phyloP scores from a whole-genome alignment of 371 early-diverging fungal genomes.

The Rhizopus sp. region DNA sequence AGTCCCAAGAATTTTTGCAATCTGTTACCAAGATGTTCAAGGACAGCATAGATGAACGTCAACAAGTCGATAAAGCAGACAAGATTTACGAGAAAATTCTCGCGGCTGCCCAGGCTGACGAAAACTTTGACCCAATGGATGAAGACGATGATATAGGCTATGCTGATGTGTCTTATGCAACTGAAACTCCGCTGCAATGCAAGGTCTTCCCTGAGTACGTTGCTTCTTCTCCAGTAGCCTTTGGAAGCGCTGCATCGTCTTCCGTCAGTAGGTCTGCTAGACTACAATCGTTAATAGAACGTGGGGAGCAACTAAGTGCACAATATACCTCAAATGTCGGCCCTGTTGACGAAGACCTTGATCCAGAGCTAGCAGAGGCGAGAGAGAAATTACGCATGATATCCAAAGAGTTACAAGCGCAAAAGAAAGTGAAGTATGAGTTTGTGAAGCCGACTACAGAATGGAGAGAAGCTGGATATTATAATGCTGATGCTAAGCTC shows the following conservation, averaged over 20 bases:
- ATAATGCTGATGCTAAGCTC: slow-evolving; percentile 4
- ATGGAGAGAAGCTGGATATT: slow-evolving; percentile 31
- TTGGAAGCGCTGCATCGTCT: too few relatives aligned
- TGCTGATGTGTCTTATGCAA: slow-evolving; percentile 15
- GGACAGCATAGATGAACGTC: slow-evolving; percentile 24
- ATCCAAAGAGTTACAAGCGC: slow-evolving; percentile 11
- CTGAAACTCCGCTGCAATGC: too few relatives aligned
- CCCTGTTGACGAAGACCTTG: slow-evolving; percentile 7
- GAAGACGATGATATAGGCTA: slow-evolving; percentile 1
- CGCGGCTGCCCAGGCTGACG: slow-evolving; percentile 1
- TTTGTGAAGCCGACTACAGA: slow-evolving; percentile 33
- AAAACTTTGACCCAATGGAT: not conserved
- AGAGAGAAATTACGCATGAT: slow-evolving; percentile 24
- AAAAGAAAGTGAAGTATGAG: slow-evolving; percentile 22
- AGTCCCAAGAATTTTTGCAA: slow-evolving; percentile 28
- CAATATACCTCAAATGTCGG: too few relatives aligned
- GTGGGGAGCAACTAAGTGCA: too few relatives aligned
- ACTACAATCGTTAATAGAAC: too few relatives aligned
- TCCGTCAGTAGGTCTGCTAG: too few relatives aligned
- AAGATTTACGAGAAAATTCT: slow-evolving; percentile 19
- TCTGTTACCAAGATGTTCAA: slow-evolving; percentile 33
- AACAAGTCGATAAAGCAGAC: slow-evolving; percentile 6
- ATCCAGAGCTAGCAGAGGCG: slow-evolving; percentile 13
- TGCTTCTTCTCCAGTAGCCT: too few relatives aligned
- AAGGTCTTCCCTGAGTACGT: too few relatives aligned